phyloP scores from a whole-genome alignment of 2,329 filamentous ascomycete species.

The Venturia carpophila region DNA sequence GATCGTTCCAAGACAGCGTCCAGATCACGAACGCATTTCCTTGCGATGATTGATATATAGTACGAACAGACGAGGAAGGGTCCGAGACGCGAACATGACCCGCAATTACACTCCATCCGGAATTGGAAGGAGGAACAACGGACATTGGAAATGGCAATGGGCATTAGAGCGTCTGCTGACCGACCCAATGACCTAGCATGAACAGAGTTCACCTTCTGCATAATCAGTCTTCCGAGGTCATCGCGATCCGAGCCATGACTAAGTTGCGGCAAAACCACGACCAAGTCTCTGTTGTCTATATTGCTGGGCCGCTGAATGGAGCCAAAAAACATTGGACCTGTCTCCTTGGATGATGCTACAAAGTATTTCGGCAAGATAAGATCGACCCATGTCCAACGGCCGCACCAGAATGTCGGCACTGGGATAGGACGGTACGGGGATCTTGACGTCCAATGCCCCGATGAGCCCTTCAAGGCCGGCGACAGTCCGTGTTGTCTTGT shows the following conservation, averaged over 20 bases:
- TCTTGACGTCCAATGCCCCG: not conserved
- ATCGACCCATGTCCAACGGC: constrained; percentile 27
- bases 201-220: constrained; percentile 23
- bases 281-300: constrained; percentile 28
- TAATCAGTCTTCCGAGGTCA: constrained; percentile 22
- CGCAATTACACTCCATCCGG: constrained; percentile 55
- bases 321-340: constrained; percentile 22
- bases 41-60: constrained; percentile 53
- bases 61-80: constrained; percentile 52
- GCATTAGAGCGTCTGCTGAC: too few species aligned
- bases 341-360: constrained; percentile 21
- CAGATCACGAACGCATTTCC: constrained; percentile 59
- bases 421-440: not conserved
- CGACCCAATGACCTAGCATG: too few species aligned
- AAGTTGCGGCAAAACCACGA: constrained; percentile 26
- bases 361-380: constrained; percentile 24
- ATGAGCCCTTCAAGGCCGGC: constrained; percentile 11
- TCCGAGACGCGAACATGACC: constrained; percentile 56
- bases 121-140: constrained; percentile 56
- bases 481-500: constrained; percentile 1
- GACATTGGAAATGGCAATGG: constrained; percentile 30
- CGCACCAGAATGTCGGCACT: constrained; percentile 22
- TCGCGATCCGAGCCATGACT: constrained; percentile 24
- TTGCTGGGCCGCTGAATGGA: constrained; percentile 28
- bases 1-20: constrained; percentile 62